Percentiles rank a stretch among this genome's conserved stretches.
phyloP scores from a whole-genome alignment of 2,329 filamentous ascomycete species.

The Alternaria brassicicola region DNA sequence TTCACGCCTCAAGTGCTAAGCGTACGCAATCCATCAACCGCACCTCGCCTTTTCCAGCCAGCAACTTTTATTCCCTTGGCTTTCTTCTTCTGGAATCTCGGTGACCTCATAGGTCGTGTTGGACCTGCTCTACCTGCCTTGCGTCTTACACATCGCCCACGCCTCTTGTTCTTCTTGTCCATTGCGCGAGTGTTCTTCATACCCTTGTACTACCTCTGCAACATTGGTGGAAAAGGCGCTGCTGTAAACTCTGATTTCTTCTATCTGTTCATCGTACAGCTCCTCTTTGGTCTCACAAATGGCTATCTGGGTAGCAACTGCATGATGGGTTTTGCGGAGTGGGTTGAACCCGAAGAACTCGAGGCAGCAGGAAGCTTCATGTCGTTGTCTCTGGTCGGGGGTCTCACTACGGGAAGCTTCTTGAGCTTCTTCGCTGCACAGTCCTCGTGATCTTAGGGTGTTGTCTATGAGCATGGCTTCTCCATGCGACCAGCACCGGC shows the following conservation, averaged over 20 bases:
- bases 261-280: constrained; percentile 82
- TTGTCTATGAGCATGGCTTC: background rate
- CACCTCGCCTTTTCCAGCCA: constrained; percentile 68
- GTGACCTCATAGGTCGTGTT: constrained; percentile 80
- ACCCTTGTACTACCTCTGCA: constrained; percentile 88
- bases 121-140: constrained; percentile 65
- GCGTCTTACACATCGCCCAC: constrained; percentile 66
- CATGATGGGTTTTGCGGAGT: constrained; percentile 88
- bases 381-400: constrained; percentile 85
- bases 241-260: constrained; percentile 81
- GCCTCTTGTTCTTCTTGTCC: constrained; percentile 69
- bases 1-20: constrained; percentile 68
- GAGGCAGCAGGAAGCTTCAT: constrained; percentile 94
- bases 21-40: constrained; percentile 50
- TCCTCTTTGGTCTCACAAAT: constrained; percentile 82
- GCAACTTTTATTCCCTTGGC: constrained; percentile 85
- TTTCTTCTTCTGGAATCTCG: constrained; percentile 92
- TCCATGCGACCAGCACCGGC: background rate
- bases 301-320: constrained; percentile 85
- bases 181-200: constrained; percentile 72
- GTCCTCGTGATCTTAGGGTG: constrained; percentile 3
- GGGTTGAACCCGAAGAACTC: constrained; percentile 80
- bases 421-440: constrained; percentile 77
- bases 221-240: constrained; percentile 73
- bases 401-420: constrained; percentile 83